Evolutionary conservation across 208 protist species (phyloP).

Genomic region (Leishmania martiniquensis): DNA sequence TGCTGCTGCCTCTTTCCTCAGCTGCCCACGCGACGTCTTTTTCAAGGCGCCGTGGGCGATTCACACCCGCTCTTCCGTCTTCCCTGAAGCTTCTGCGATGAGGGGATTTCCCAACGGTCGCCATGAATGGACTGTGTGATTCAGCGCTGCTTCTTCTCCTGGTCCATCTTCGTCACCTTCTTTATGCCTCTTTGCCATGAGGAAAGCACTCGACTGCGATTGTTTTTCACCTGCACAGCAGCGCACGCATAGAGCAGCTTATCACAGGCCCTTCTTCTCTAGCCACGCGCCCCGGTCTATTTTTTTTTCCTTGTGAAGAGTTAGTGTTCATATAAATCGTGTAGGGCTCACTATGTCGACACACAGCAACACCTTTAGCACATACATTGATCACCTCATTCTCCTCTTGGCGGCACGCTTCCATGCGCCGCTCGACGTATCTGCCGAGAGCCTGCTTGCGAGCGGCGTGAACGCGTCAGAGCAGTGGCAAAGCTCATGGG

Average conservation of each 20-base stretch:
- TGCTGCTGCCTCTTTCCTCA: neutral
- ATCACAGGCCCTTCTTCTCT: neutral
- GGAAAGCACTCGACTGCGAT: neutral
- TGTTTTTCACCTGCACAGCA: neutral
- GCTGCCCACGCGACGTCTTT: neutral
- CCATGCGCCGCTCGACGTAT: constrained; percentile 50
- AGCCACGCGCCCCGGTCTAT: neutral
- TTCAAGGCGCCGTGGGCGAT: neutral
- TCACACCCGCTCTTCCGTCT: neutral
- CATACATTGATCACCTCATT: constrained; percentile 89
- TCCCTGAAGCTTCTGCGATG: neutral
- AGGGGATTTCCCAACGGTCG: neutral
- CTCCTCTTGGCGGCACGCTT: constrained; percentile 82
- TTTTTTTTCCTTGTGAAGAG: neutral
- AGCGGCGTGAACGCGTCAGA: constrained; percentile 2
- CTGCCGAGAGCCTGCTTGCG: constrained; percentile 11
- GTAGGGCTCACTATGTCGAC: constrained; percentile 15
- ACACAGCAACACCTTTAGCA: constrained; percentile 44
- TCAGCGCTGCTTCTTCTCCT: neutral
- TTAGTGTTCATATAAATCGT: neutral
- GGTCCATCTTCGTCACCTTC: neutral
- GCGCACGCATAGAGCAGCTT: neutral
- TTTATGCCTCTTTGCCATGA: neutral
- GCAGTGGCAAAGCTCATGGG: constrained; percentile 44
- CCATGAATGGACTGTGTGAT: neutral